A percentile compares a stretch with the other conserved stretches of the same genome.
phyloP scores from a whole-genome alignment of 495 filamentous ascomycete genomes.

The Extremus antarcticus region DNA sequence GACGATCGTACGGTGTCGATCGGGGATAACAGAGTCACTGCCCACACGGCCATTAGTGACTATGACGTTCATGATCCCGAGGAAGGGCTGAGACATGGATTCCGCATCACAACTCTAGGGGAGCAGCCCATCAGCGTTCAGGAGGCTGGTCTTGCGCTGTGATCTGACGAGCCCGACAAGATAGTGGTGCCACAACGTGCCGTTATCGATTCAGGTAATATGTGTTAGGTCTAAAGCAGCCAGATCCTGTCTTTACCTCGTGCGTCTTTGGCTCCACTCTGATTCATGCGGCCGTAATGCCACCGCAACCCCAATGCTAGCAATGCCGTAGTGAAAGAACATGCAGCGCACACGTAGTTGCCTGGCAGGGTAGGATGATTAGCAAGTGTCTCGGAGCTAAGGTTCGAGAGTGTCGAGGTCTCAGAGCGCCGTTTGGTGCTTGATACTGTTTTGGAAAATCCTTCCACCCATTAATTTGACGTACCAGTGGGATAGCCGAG shows the following conservation, averaged over 20 bases:
- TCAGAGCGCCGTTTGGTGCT: too few relatives aligned
- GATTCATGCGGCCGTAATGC: constrained; percentile 11
- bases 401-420: too few relatives aligned
- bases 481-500: constrained; percentile 14
- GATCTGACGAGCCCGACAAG: too few relatives aligned
- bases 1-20: constrained; percentile 57
- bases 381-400: too few relatives aligned
- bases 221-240: too few relatives aligned
- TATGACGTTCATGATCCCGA: not conserved
- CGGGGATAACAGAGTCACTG: constrained; percentile 59
- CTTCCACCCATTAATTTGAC: too few relatives aligned
- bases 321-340: constrained; percentile 11
- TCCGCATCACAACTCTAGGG: not conserved
- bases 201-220: too few relatives aligned
- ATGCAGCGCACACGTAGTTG: constrained; percentile 11
- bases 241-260: constrained; percentile 8
- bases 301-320: constrained; percentile 10
- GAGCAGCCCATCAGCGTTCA: not conserved
- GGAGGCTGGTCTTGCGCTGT: too few relatives aligned
- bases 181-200: too few relatives aligned
- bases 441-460: too few relatives aligned
- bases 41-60: not conserved
- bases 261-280: constrained; percentile 1
- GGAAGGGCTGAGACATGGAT: not conserved
- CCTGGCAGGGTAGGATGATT: too few relatives aligned